These are phyloP conservation scores for Xylariaceae sp. DNA, from an alignment of 2,329 filamentous ascomycete genomes.

Conservation along the genomic window DNA sequence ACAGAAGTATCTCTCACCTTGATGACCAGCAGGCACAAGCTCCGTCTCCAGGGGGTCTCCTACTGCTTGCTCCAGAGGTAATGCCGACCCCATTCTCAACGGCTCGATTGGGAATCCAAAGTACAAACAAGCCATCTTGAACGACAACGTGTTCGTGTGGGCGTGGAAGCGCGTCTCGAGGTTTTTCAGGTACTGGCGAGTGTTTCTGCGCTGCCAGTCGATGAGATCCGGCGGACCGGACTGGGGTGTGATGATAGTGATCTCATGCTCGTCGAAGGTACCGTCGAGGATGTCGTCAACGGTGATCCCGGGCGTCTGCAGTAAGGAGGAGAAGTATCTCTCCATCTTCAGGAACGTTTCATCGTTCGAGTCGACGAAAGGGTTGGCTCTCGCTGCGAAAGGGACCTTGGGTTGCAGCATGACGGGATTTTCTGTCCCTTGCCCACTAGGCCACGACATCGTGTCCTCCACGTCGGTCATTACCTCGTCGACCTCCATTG, in stretches of 20 bases:
- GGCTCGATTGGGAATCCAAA: conserved; percentile 44
- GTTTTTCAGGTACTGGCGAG: conserved; percentile 29
- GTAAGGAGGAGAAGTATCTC: conserved; percentile 28
- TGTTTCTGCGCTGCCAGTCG: conserved; percentile 31
- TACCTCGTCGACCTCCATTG: conserved; percentile 1
- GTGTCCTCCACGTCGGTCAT: conserved; percentile 8
- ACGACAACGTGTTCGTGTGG: conserved; percentile 29
- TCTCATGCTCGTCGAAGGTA: conserved; percentile 35
- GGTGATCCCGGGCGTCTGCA: conserved; percentile 23
- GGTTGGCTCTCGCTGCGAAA: conserved; percentile 21
- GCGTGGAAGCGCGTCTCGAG: conserved; percentile 32
- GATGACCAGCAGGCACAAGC: conserved; percentile 6
- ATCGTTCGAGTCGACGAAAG: conserved; percentile 18
- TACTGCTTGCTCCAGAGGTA: conserved; percentile 9
- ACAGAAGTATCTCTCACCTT: conserved; percentile 4
- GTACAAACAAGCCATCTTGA: conserved; percentile 44
- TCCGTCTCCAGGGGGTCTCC: conserved; percentile 13
- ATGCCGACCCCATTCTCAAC: conserved; percentile 26
- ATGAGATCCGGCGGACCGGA: conserved; percentile 27
- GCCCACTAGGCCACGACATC: neutral
- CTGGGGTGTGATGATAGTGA: conserved; percentile 31
- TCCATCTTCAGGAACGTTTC: conserved; percentile 23
- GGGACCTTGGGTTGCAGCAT: conserved; percentile 19
- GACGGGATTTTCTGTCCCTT: neutral
- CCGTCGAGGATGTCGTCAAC: conserved; percentile 32